A percentile compares a stretch with the other conserved stretches of the same genome.
Evolutionary conservation across 2,329 filamentous ascomycete species (phyloP).

Genomic region (Xylariaceae sp.): DNA sequence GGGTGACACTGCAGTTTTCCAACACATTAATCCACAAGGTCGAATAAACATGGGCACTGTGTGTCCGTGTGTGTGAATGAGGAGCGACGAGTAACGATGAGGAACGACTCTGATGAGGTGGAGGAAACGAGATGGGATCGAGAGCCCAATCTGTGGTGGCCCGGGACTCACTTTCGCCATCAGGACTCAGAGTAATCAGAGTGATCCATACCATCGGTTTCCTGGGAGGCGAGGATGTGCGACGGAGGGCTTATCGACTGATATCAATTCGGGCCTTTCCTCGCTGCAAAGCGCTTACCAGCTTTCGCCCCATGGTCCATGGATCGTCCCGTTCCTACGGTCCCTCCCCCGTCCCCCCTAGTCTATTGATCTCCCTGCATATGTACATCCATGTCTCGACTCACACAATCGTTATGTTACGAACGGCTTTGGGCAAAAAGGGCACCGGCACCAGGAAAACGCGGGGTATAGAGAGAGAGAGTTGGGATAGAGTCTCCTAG

Average conservation of each 20-base stretch:
- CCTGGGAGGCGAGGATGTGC: constrained; percentile 4
- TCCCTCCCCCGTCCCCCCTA: constrained; percentile 3
- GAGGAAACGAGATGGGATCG: background rate
- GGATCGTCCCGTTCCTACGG: constrained; percentile 7
- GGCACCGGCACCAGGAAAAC: constrained; percentile 1
- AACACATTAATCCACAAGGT: constrained; percentile 45
- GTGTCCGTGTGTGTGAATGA: background rate
- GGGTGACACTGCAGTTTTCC: constrained; percentile 61
- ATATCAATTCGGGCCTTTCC: background rate
- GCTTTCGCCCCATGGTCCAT: background rate
- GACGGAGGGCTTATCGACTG: background rate
- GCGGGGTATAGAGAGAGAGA: constrained; percentile 2
- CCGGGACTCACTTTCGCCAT: too few relatives aligned
- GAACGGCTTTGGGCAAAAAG: background rate
- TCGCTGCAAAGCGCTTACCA: background rate
- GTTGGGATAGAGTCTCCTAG: constrained; percentile 8
- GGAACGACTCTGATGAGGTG: background rate
- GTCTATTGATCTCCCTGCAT: constrained; percentile 11
- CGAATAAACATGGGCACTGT: constrained; percentile 2
- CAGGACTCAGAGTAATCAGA: background rate
- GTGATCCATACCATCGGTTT: constrained; percentile 1
- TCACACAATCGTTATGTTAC: background rate
- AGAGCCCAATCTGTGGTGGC: too few relatives aligned
- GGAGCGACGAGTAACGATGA: background rate
- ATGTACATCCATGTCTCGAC: background rate